Base-by-base conservation (phyloP, 1,139 yeast species). In the Petasospora rhodanensis region DNA sequence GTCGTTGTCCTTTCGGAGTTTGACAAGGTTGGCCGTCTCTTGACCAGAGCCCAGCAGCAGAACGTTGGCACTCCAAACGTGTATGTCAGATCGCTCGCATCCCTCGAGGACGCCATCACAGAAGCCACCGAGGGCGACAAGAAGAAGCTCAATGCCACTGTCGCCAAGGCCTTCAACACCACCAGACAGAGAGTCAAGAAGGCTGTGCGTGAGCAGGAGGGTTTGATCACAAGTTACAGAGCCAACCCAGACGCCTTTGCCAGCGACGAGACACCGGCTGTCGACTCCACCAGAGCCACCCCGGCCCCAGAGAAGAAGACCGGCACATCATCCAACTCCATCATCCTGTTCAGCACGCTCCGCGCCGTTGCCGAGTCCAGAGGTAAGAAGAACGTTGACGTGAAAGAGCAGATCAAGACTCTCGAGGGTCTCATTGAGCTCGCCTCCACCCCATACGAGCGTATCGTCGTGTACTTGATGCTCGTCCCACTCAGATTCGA, bases 301-400 rank as follows among this genome's bases (percentile, higher is more conserved):
- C 51, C 57, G 18, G 59, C 48, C 17, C 44, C 49, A n/a, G 47
- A 44, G n/a, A n/a, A n/a, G n/a, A n/a, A n/a, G n/a, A n/a, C n/a
- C n/a, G n/a, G n/a, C n/a, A n/a, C n/a, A n/a, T n/a, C n/a, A n/a
- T n/a, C n/a, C 51, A 22, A 42, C 24, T 59, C 19, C 19, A 18
- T 7, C 19, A 56, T 25, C 65, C 55, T 14, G 67, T 86, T 89
- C 68, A 68, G 79, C 40, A 76, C 84, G 26, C 70, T 91, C 56
- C 76, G 80, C 56, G 64, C 76, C 35, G 79, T 93, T 42, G 68
- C 84, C 44, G 98, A 91, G 60, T 72, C 89, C 31, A 81, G 98
- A 64, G 98, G 98, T 68, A 89, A 89, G 68, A 91, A 86, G 71
- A 86, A 85, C 59, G 82, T 87, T 45, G 96, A 91, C 59, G 77